A percentile compares a stretch with the other conserved stretches of the same genome.
These are phyloP conservation scores for Allodekkera sacchari DNA, from an alignment of 805 yeast species.

Conservation along the genomic window DNA sequence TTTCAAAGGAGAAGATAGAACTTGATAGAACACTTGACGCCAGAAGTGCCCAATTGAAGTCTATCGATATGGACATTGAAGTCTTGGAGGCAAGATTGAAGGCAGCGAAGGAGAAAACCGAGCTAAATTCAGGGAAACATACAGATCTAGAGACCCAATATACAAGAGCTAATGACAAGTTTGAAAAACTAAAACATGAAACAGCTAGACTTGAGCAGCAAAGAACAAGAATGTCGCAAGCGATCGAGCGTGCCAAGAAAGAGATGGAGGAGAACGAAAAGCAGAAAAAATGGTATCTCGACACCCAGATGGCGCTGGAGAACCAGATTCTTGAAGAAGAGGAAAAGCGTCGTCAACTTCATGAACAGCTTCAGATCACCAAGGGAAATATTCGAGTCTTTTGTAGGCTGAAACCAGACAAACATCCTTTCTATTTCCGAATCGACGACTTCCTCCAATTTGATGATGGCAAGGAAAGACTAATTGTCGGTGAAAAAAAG, in stretches of 20 bases:
- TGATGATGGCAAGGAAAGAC: slow-evolving; percentile 19
- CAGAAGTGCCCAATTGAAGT: slow-evolving; percentile 1
- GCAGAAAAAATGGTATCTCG: slow-evolving; percentile 16
- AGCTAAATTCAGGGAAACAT: slow-evolving; percentile 2
- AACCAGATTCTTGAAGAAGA: slow-evolving; percentile 22
- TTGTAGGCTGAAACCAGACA: slow-evolving; percentile 71
- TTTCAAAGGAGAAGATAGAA: slow-evolving; percentile 1
- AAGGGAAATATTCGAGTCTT: slow-evolving; percentile 90
- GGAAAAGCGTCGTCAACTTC: slow-evolving; percentile 46
- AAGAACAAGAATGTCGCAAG: slow-evolving; percentile 5
- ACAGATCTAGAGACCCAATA: not conserved
- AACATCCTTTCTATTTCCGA: slow-evolving; percentile 7
- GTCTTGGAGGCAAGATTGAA: not conserved
- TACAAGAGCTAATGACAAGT: slow-evolving; percentile 2
- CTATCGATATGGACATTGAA: not conserved
- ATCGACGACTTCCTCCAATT: slow-evolving; percentile 10
- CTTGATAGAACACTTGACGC: not conserved
- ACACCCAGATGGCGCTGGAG: slow-evolving; percentile 19
- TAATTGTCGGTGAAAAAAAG: slow-evolving; percentile 19
- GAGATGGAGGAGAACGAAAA: slow-evolving; percentile 1
- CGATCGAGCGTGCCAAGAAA: slow-evolving; percentile 1
- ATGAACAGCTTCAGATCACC: slow-evolving; percentile 71
- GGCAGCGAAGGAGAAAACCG: not conserved
- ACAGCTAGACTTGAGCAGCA: slow-evolving; percentile 6
- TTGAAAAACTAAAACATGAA: slow-evolving; percentile 1